Evolutionary conservation across 2,329 filamentous ascomycete species (phyloP), one percentile per base, ranked within the genome.

Genomic region (Hymenoscyphus fructigenus): DNA sequence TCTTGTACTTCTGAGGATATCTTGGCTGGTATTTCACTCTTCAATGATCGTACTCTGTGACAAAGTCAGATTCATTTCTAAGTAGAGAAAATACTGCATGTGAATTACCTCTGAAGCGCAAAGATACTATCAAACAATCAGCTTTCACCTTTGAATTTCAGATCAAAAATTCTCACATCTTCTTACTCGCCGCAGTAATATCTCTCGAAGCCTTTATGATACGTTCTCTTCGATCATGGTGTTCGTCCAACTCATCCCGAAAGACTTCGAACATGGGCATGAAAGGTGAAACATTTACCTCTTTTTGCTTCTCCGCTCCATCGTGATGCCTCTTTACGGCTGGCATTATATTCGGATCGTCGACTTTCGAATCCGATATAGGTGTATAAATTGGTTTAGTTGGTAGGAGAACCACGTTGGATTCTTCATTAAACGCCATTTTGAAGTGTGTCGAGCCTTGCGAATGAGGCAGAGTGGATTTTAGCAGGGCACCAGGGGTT

Each of bases 171-270:
- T 70, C 83, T 79, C 78, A 96, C 93, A 98, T 96, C 81, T 98
- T 99, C 83, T 99, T 99, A 79, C 92, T 97, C 62, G 93, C 82
- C 0, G 92, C 93, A 6, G 95, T 99, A 65, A 99, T 91, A 77
- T 99, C 95, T 67, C 94, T 84, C 9, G 92, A 96, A 1, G 89
- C 90, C 81, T 98, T 99, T 75, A 96, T 91, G 71, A 97, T 88
- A 61, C 90, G 87, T 80, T 97, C 93, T 64, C 93, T 86, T 17
- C 95, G 89, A 78, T 98, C 95, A 77, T 99, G 92, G 76, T 98
- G 94, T 78, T 95, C 88, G 75, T 99, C 95, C 32, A 99, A 83
- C 78, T 97, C 93, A 73, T 90, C 84, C 60, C 93, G 89, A 76
- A 98, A 97, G 7, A 77, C 80, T 77, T 92, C 90, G 76, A 99